Conservation (phyloP, 2,329 filamentous ascomycete species). For the Sporothrix schenckii region DNA sequence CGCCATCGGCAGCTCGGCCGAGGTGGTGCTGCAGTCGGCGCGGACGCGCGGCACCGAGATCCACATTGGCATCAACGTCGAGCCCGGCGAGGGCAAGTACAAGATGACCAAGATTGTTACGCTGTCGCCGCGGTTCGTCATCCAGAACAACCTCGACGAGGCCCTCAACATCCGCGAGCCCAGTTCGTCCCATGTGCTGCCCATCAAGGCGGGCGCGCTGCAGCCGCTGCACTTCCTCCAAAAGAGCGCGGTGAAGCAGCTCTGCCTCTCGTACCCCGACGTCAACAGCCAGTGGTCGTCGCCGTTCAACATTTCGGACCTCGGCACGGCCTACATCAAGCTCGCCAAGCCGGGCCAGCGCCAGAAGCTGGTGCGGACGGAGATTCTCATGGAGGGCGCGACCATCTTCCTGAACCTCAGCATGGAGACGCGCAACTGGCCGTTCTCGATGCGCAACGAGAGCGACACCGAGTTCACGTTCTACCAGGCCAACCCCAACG, state of each 20-base stretch:
- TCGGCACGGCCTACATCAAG: conserved; percentile 91
- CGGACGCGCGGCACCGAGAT: conserved; percentile 72
- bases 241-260: conserved; percentile 78
- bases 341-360: conserved; percentile 86
- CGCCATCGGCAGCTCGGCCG: conserved; percentile 89
- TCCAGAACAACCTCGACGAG: conserved; percentile 90
- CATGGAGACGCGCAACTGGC: conserved; percentile 93
- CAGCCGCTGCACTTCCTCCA: conserved; percentile 89
- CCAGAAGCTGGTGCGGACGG: conserved; percentile 82
- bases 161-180: conserved; percentile 89
- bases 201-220: conserved; percentile 74
- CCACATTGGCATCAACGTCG: conserved; percentile 84
- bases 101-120: conserved; percentile 96
- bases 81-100: conserved; percentile 94
- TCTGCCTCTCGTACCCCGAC: conserved; percentile 90
- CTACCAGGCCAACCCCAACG: conserved; percentile 89
- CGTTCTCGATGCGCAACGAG: conserved; percentile 97
- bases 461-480: conserved; percentile 97
- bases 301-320: conserved; percentile 94
- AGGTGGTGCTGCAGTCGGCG: conserved; percentile 78
- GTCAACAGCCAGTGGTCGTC: conserved; percentile 98
- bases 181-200: conserved; percentile 82
- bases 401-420: conserved; percentile 92
- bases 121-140: conserved; percentile 85
- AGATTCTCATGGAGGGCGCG: conserved; percentile 88